Conservation (phyloP, 306 rosid genomes). For the Vicia sativa region DNA sequence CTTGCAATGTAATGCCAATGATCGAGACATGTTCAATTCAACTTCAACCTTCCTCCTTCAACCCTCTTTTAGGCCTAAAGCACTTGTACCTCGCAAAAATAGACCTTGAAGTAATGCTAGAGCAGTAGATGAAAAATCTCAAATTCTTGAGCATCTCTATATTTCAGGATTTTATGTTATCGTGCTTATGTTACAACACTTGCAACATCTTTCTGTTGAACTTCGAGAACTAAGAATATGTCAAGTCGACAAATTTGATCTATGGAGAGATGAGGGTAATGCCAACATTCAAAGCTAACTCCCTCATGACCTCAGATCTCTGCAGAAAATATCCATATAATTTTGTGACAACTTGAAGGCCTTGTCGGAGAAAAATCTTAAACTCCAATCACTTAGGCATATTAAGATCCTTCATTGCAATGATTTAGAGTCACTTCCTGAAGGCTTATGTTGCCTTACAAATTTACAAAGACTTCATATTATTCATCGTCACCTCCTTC, state of each 20-base stretch:
- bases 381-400: slow-evolving; percentile 14
- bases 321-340: slow-evolving; percentile 19
- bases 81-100: slow-evolving; percentile 17
- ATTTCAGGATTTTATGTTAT: slow-evolving; percentile 8
- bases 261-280: not conserved
- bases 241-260: slow-evolving; percentile 16
- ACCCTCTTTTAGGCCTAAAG: slow-evolving; percentile 4
- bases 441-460: slow-evolving; percentile 8
- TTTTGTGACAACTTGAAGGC: slow-evolving; percentile 15
- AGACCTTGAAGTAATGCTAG: slow-evolving; percentile 15
- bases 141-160: slow-evolving; percentile 9
- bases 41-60: slow-evolving; percentile 2
- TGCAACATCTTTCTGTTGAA: slow-evolving; percentile 11
- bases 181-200: not conserved
- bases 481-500: not conserved
- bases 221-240: slow-evolving; percentile 11
- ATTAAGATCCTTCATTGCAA: slow-evolving; percentile 16
- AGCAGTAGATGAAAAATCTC: slow-evolving; percentile 21
- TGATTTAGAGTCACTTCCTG: slow-evolving; percentile 25
- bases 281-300: not conserved
- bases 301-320: slow-evolving; percentile 5
- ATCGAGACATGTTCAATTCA: slow-evolving; percentile 6
- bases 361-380: not conserved
- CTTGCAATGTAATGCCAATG: slow-evolving; percentile 7
- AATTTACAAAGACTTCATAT: slow-evolving; percentile 1